Base-by-base conservation (phyloP, 2,329 filamentous ascomycete genomes). In the Didymella pinodella region DNA sequence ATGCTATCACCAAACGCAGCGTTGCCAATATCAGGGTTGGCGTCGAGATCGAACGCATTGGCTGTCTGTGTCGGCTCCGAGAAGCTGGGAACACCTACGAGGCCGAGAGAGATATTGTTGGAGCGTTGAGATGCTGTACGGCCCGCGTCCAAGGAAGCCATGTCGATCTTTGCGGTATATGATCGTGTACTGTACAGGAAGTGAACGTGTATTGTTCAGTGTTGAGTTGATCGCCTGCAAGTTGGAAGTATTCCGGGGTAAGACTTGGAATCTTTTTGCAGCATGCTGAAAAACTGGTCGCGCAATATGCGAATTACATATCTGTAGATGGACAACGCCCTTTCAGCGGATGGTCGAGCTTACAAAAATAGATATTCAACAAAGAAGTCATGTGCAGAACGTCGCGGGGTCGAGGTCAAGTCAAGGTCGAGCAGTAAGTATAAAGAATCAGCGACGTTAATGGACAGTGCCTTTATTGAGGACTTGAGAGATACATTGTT, bases 261-360 rank as follows among this genome's bases (percentile, higher is more conserved):
- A 20, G 40, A 10, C 40, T 43, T 16, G 31, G 25, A 25, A 32
- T 29, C 12, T 48, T 52, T 26, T 53, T 11, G 36, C 41, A 57
- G 26, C n/a, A 31, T 11, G 20, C 34, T 41, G 12, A 41, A 26
- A 46, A 46, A 32, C 20, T 50, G 20, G 28, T n/a, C 44, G 49
- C 38, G 46, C 50, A 16, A 29, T 44, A 46, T 46, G 50, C 46
- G 53, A 16, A 26, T 55, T 53, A 57, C 54, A 65, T 65, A 68
- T 69, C 63, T 65, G 61, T 57, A 51, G 49, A 36, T 32, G 32
- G 46, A 65, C 62, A 65, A 58, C 44, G 57, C 53, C 62, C 65
- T 66, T 70, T 69, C 49, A 68, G 48, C 26, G 20, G 22, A 44
- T 44, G 43, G 41, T 50, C 18, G 48, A 29, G 49, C 54, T 45